Conservation (phyloP, 768 basidiomycete species). For the Serendipita sp. region DNA sequence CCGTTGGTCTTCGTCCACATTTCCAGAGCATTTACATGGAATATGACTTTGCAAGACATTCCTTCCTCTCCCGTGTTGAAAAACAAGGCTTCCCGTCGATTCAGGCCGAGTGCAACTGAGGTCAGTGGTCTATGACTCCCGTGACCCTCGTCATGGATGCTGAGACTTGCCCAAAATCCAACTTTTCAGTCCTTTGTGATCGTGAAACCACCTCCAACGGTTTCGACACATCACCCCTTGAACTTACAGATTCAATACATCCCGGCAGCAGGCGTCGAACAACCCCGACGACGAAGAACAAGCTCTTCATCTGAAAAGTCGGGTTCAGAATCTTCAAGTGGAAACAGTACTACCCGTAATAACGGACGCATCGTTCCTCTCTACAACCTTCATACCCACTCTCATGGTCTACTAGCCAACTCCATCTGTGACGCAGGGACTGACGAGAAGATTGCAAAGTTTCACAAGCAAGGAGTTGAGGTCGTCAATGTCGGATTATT, state of each 20-base stretch:
- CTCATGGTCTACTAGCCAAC: constrained; percentile 58
- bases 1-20: neutral
- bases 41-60: neutral
- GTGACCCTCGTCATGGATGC: neutral
- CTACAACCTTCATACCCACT: constrained; percentile 73
- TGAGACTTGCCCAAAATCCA: neutral
- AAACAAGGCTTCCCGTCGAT: neutral
- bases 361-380: constrained; percentile 38
- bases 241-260: constrained; percentile 88
- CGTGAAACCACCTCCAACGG: constrained; percentile 75
- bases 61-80: neutral
- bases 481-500: constrained; percentile 60
- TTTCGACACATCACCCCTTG: constrained; percentile 59
- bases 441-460: constrained; percentile 70
- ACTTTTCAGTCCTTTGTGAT: constrained; percentile 70
- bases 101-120: constrained; percentile 4
- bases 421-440: constrained; percentile 77
- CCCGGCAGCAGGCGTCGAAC: constrained; percentile 30
- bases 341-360: neutral
- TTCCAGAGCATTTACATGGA: neutral
- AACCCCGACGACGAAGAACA: constrained; percentile 22
- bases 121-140: neutral
- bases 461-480: constrained; percentile 50
- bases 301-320: constrained; percentile 15
- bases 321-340: constrained; percentile 7